phyloP scores from a whole-genome alignment of 2,329 filamentous ascomycete genomes.

The Fusarium sp. region DNA sequence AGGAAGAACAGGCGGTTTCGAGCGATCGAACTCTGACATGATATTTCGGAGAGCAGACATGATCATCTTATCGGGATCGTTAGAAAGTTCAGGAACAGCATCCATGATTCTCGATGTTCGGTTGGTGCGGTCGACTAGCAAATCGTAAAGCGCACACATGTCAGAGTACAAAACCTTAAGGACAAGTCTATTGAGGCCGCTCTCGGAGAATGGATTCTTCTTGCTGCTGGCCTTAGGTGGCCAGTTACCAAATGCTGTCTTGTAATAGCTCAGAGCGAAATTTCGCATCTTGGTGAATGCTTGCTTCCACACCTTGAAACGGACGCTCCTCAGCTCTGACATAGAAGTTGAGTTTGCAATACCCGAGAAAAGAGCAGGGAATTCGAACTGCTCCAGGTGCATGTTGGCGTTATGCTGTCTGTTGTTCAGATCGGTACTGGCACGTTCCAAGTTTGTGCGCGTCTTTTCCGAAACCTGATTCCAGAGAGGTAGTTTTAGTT shows the following conservation, averaged over 20 bases:
- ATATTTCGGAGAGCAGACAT: slow-evolving; percentile 81
- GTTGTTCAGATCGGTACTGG: slow-evolving; percentile 81
- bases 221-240: slow-evolving; percentile 92
- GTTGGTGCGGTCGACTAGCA: slow-evolving; percentile 83
- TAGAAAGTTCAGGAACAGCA: slow-evolving; percentile 68
- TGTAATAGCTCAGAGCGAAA: slow-evolving; percentile 77
- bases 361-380: slow-evolving; percentile 89
- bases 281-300: slow-evolving; percentile 81
- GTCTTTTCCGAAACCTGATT: slow-evolving; percentile 77
- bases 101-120: slow-evolving; percentile 84
- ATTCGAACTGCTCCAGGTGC: slow-evolving; percentile 89
- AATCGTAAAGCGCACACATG: slow-evolving; percentile 87
- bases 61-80: slow-evolving; percentile 70
- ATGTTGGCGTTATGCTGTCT: slow-evolving; percentile 77
- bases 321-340: slow-evolving; percentile 79
- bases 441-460: slow-evolving; percentile 82
- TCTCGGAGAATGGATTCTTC: slow-evolving; percentile 89
- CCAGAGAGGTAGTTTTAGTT: slow-evolving; percentile 76
- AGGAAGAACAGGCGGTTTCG: slow-evolving; percentile 88
- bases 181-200: slow-evolving; percentile 86
- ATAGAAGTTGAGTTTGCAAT: slow-evolving; percentile 86
- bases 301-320: slow-evolving; percentile 86
- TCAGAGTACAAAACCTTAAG: slow-evolving; percentile 87
- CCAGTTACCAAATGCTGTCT: slow-evolving; percentile 75
- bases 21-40: slow-evolving; percentile 88